Evolutionary conservation across 106 monocot genomes (phyloP).

Genomic region (Phalaenopsis aphrodite): DNA sequence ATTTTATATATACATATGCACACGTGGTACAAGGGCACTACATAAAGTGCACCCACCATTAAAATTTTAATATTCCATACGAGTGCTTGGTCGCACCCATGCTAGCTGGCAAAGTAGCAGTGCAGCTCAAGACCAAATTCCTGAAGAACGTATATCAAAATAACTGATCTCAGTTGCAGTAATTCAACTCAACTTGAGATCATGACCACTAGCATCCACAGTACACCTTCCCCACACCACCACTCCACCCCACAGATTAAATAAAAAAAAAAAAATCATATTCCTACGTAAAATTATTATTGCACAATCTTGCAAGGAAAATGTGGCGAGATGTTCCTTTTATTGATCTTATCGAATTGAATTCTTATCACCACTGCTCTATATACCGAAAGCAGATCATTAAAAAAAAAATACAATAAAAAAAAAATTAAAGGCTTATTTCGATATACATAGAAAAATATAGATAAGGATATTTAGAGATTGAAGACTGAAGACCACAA

Average conservation of each 20-base stretch:
- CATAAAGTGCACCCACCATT: too few species aligned
- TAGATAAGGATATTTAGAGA: neutral
- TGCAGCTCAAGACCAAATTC: too few species aligned
- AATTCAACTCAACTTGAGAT: too few species aligned
- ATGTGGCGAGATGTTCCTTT: neutral
- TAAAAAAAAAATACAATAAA: too few species aligned
- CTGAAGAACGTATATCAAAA: too few species aligned
- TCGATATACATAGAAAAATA: neutral
- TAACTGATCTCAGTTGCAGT: too few species aligned
- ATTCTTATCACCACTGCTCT: neutral
- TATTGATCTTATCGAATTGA: slow-evolving; percentile 1
- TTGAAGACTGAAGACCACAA: neutral
- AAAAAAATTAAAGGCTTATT: neutral
- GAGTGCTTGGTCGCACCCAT: too few species aligned
- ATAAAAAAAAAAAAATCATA: neutral
- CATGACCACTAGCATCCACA: neutral
- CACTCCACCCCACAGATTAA: too few species aligned
- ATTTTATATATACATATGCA: too few species aligned
- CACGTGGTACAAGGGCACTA: too few species aligned
- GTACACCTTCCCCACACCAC: neutral
- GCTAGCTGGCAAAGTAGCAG: too few species aligned
- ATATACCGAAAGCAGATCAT: neutral
- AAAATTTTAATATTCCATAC: too few species aligned
- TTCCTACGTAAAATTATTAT: neutral
- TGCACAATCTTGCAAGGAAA: neutral